Evolutionary conservation across 176 grass and related monocot genomes (phyloP).

Genomic region (Alloteropsis semialata): DNA sequence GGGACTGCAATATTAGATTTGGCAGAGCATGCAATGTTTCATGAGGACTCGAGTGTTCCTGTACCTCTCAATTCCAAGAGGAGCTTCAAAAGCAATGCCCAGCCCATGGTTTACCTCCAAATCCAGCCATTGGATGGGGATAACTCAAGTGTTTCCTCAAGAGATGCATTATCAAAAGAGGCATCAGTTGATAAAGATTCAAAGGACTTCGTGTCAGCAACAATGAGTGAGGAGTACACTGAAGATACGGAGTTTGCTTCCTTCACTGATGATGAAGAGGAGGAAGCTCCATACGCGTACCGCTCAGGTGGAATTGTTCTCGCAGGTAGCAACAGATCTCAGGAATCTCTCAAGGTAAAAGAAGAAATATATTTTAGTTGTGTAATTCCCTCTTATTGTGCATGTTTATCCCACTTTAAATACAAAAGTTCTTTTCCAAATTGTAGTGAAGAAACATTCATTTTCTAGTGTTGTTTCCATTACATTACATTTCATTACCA

Average conservation of each 20-base stretch:
- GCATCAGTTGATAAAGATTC: constrained; percentile 58
- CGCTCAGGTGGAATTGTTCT: constrained; percentile 33
- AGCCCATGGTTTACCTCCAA: constrained; percentile 69
- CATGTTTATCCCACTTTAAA: not conserved
- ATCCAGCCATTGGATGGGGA: constrained; percentile 69
- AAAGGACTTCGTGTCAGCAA: constrained; percentile 53
- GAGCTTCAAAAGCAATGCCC: constrained; percentile 60
- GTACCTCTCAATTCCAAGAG: constrained; percentile 80
- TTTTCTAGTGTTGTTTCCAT: not conserved
- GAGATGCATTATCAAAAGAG: constrained; percentile 60
- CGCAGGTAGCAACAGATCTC: constrained; percentile 24
- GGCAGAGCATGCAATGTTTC: constrained; percentile 80
- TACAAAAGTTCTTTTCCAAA: not conserved
- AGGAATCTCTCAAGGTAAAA: constrained; percentile 58
- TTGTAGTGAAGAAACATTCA: not conserved
- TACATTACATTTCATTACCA: not conserved
- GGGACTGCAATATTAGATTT: constrained; percentile 75
- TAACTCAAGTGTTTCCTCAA: constrained; percentile 41
- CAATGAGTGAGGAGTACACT: constrained; percentile 64
- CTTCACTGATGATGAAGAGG: constrained; percentile 85
- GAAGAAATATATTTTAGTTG: not conserved
- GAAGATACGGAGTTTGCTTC: constrained; percentile 80
- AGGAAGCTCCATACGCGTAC: constrained; percentile 44
- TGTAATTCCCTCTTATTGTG: not conserved
- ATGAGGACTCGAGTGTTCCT: constrained; percentile 51